Evolutionary conservation across 805 yeast species (phyloP).

Genomic region (Starmerella bombicola): DNA sequence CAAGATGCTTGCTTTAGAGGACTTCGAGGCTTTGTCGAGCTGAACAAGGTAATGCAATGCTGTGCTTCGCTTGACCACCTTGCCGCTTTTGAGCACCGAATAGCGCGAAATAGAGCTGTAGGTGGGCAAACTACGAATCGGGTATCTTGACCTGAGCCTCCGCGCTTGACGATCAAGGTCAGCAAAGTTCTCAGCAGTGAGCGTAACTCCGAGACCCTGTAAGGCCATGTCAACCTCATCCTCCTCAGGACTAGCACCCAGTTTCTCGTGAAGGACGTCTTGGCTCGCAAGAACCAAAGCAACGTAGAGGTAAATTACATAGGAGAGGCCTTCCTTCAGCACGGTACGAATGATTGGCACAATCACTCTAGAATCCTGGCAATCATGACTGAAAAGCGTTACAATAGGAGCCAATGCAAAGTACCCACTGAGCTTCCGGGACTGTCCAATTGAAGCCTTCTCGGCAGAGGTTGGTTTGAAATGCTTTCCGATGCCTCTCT

Average conservation of each 20-base stretch:
- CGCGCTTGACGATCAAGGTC: conserved; percentile 19
- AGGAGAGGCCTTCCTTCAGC: conserved; percentile 42
- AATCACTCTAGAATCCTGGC: conserved; percentile 37
- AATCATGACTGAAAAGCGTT: conserved; percentile 68
- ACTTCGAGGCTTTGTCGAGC: conserved; percentile 8
- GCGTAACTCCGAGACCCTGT: conserved; percentile 23
- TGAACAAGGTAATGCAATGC: conserved; percentile 13
- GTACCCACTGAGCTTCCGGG: conserved; percentile 33
- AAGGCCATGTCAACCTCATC: conserved; percentile 36
- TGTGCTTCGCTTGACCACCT: conserved; percentile 17
- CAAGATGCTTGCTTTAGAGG: neutral
- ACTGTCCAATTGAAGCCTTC: conserved; percentile 28
- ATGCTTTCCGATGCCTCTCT: conserved; percentile 14
- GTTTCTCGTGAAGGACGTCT: conserved; percentile 27
- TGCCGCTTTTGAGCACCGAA: conserved; percentile 28
- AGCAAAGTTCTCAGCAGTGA: conserved; percentile 13
- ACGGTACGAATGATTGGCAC: conserved; percentile 58
- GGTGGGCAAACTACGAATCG: conserved; percentile 15
- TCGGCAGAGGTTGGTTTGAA: conserved; percentile 1
- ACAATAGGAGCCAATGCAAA: conserved; percentile 67
- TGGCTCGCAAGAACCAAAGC: conserved; percentile 27
- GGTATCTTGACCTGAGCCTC: conserved; percentile 17
- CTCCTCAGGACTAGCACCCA: conserved; percentile 28
- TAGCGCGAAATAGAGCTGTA: conserved; percentile 25
- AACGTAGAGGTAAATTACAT: conserved; percentile 49